Evolutionary conservation across 108 stramenopile genomes (phyloP).

Genomic region (Nitzschia inconspicua): DNA sequence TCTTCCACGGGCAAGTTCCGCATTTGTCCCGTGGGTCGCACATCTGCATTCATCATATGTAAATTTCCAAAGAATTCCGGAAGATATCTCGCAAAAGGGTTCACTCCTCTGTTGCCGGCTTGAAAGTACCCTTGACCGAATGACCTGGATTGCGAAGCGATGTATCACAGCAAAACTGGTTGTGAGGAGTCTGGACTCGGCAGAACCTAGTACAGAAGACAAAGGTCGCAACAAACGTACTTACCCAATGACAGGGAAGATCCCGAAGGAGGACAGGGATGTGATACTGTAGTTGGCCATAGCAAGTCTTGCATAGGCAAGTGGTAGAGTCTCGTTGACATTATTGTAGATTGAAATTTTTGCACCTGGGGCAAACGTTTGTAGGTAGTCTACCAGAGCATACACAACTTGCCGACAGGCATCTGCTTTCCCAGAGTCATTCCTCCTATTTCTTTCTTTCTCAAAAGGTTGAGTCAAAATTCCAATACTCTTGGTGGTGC

Average conservation of each 20-base stretch:
- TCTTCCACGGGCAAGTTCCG: neutral
- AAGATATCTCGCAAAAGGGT: slow-evolving; percentile 22
- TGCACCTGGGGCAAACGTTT: slow-evolving; percentile 16
- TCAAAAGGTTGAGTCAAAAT: slow-evolving; percentile 39
- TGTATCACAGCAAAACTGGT: no score
- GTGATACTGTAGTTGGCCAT: slow-evolving; percentile 28
- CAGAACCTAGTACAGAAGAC: no score
- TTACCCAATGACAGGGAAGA: slow-evolving; percentile 33
- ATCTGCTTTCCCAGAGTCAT: slow-evolving; percentile 7
- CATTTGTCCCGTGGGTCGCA: slow-evolving; percentile 8
- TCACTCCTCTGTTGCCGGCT: slow-evolving; percentile 25
- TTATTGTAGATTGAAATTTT: slow-evolving; percentile 24
- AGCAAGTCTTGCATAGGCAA: slow-evolving; percentile 26
- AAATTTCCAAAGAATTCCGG: slow-evolving; percentile 14
- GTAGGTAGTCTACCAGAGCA: slow-evolving; percentile 21
- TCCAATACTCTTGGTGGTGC: slow-evolving; percentile 19
- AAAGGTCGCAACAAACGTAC: no score
- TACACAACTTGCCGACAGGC: slow-evolving; percentile 4
- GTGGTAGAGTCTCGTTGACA: slow-evolving; percentile 21
- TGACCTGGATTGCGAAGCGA: no score
- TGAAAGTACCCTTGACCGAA: slow-evolving; percentile 37
- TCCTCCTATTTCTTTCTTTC: neutral
- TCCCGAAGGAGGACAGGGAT: slow-evolving; percentile 19
- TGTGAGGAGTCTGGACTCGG: no score
- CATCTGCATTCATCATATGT: slow-evolving; percentile 17